Base-by-base conservation (phyloP, 176 grass and related monocot species). In the Ampelocalamus luodianensis region DNA sequence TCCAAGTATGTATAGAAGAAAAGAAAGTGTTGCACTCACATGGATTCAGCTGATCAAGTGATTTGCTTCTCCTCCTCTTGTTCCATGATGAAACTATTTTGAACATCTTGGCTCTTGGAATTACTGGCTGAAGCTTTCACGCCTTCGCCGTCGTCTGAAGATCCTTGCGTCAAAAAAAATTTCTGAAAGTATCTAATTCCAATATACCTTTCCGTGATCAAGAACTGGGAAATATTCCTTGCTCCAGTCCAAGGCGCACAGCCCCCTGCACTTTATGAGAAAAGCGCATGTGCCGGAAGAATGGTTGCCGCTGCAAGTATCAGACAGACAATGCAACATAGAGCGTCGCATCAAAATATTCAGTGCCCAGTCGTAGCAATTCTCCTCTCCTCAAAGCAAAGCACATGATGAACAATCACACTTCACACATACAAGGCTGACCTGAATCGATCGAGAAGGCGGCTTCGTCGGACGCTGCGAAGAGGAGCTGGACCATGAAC, bases 41-140 rank as follows among this genome's bases (percentile, higher is more conserved):
- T 10, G 93, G 96, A 85, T 96, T 92, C 10, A 94, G 46, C 70
- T 99, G 91, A 74, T 99, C 96, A 0, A 92, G 83, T 4, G 96
- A 99, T 74, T 86, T 96, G 90, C 93, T 99, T 77, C 96, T 92
- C 79, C 91, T 90, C 71, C 91, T 89, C 64, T 96, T 99, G 91
- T 91, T 99, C 96, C 96, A 99, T 37, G 96, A 92, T 13, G 91
- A 92, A 72, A 99, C 96, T 72, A 94, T 96, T 82, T 91, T 99
- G 83, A 99, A 96, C 93, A 99, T 96, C 53, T 83, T 88, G 55
- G 62, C 44, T 42, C 7, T 23, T 40, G 20, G 2, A 71, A 71
- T 83, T 16, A 39, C 51, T 12, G 24, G 0, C 29, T 6, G 2
- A 53, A 9, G 32, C 49, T 65, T 68, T 42, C 39, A 4, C 17